phyloP scores from a whole-genome alignment of 495 filamentous ascomycete genomes.

The Viridothelium virens region DNA sequence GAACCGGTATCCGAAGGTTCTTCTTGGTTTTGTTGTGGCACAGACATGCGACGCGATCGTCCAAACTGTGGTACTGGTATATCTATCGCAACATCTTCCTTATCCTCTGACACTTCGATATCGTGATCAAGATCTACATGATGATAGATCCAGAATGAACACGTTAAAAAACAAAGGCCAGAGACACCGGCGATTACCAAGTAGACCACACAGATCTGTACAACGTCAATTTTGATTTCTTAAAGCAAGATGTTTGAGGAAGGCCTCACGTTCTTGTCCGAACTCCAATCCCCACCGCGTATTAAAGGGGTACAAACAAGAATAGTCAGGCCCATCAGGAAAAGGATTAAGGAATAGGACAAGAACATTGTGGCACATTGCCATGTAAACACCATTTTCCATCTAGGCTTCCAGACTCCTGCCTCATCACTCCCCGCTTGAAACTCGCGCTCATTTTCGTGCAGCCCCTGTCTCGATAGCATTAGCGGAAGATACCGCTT shows the following conservation, averaged over 20 bases:
- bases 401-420: conserved; percentile 19
- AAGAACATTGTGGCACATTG: conserved; percentile 32
- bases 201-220: conserved; percentile 27
- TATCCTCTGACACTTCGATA: conserved; percentile 14
- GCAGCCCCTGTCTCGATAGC: not conserved
- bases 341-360: conserved; percentile 28
- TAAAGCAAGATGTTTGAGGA: no score
- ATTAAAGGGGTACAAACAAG: conserved; percentile 29
- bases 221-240: not conserved
- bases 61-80: not conserved
- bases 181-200: conserved; percentile 19
- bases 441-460: not conserved
- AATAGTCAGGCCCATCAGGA: conserved; percentile 29
- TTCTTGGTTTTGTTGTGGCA: not conserved
- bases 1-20: not conserved
- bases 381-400: conserved; percentile 34
- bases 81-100: not conserved
- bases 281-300: conserved; percentile 14
- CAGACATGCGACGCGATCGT: not conserved
- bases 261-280: not conserved
- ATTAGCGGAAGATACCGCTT: not conserved
- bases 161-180: conserved; percentile 25
- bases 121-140: conserved; percentile 27
- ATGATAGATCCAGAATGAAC: conserved; percentile 31
- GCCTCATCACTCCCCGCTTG: not conserved